Conservation (phyloP, 2,329 filamentous ascomycete species). For the Fusarium sp. region DNA sequence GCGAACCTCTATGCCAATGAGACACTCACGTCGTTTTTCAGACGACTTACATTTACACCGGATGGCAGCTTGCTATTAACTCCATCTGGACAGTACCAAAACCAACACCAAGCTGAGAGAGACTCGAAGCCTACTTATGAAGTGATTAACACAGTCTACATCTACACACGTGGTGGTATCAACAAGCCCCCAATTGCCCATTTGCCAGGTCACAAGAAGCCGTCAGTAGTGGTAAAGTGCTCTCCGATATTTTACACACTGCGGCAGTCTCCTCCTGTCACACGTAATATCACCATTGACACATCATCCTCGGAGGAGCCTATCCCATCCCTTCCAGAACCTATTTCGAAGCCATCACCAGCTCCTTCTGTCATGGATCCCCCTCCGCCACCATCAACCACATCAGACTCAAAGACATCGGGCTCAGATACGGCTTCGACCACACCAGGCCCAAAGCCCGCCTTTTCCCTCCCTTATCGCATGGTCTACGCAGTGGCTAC, state of each 20-base stretch:
- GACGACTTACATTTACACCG: slow-evolving; percentile 91
- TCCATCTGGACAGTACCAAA: slow-evolving; percentile 94
- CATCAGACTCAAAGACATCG: slow-evolving; percentile 65
- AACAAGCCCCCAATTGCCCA: slow-evolving; percentile 97
- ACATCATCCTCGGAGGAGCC: slow-evolving; percentile 89
- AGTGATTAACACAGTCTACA: slow-evolving; percentile 96
- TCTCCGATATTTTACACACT: slow-evolving; percentile 90
- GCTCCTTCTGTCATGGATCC: slow-evolving; percentile 81
- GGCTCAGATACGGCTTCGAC: slow-evolving; percentile 59
- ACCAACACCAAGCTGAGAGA: slow-evolving; percentile 73
- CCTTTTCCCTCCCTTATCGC: slow-evolving; percentile 89
- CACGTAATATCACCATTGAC: slow-evolving; percentile 93
- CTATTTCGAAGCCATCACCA: slow-evolving; percentile 73
- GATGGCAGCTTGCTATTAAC: slow-evolving; percentile 95
- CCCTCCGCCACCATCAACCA: slow-evolving; percentile 70
- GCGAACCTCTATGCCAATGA: slow-evolving; percentile 95
- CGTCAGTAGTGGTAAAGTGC: slow-evolving; percentile 94
- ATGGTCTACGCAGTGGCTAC: slow-evolving; percentile 98
- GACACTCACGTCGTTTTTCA: slow-evolving; percentile 96
- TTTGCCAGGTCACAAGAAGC: slow-evolving; percentile 97
- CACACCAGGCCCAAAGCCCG: slow-evolving; percentile 72
- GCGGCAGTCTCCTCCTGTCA: slow-evolving; percentile 74
- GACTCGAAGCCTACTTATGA: slow-evolving; percentile 84
- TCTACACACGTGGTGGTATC: slow-evolving; percentile 95
- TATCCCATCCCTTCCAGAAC: slow-evolving; percentile 86